Base-by-base conservation (phyloP, 768 basidiomycete genomes). In the Boletus pseudo-olivaceus region DNA sequence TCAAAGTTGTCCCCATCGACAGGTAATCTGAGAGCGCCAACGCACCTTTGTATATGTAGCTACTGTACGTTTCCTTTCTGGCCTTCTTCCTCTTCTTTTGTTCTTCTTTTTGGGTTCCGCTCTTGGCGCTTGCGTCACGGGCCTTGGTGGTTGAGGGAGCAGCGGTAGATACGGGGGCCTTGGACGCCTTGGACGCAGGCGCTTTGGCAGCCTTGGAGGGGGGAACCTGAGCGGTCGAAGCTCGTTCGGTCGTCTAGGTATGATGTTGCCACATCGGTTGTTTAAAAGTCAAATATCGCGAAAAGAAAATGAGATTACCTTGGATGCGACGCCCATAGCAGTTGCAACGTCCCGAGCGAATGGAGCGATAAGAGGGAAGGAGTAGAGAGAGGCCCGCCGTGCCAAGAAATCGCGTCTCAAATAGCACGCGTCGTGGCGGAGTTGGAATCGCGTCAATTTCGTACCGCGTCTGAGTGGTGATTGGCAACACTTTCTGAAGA, bases 31-130 rank as follows among this genome's bases (percentile, higher is more conserved):
- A 11, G 14, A 17, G 35, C 11, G 11, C 23, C 29, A 7, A 63
- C 70, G 40, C 45, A 80, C 78, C 78, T 67, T 80, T 82, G 73
- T 81, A 82, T 63, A 86, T 83, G 74, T 85, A 85, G n/a, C 80
- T 78, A 62, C 78, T 77, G 69, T 81, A 82, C 5, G 81, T 82
- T 65, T 82, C 82, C 73, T 80, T 80, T 54, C 81, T 73, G 23
- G 75, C 63, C 76, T 83, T 85, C 66, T 72, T 77, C 62, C 76
- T 72, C 73, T 79, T 80, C 76, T 81, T 82, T 66, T 71, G 75
- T 65, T 77, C 78, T 23, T 65, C 70, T 34, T 67, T 61, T 10
- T 35, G 20, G 20, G 44, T 45, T 14, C 67, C 57, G 19, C 54
- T 54, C 20, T 59, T 63, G 51, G 48, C 15, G 3, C 9, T 49